Percentiles rank a stretch among this genome's conserved stretches.
Evolutionary conservation across 2,329 filamentous ascomycete species (phyloP).

Genomic region (Phoma sp.): DNA sequence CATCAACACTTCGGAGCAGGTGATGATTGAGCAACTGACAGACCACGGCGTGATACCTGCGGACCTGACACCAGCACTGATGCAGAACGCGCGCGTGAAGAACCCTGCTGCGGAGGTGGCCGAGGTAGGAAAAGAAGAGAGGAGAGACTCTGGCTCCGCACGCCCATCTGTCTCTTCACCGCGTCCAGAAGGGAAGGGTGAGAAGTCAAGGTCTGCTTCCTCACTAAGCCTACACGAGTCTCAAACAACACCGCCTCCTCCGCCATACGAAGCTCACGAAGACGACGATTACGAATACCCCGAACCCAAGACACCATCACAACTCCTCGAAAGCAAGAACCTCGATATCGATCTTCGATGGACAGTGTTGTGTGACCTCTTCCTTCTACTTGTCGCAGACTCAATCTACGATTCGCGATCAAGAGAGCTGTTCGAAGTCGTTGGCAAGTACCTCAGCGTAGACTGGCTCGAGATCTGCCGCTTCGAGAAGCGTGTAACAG

Average conservation of each 20-base stretch:
- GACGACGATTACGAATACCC: slow-evolving; percentile 75
- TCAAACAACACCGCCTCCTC: slow-evolving; percentile 59
- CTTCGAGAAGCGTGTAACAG: slow-evolving; percentile 96
- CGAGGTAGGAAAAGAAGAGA: slow-evolving; percentile 20
- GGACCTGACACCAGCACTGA: slow-evolving; percentile 84
- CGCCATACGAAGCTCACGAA: slow-evolving; percentile 66
- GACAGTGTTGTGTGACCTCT: slow-evolving; percentile 96
- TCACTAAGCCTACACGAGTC: slow-evolving; percentile 41
- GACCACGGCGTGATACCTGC: slow-evolving; percentile 87
- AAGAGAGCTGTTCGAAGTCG: slow-evolving; percentile 80
- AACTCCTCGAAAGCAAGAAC: slow-evolving; percentile 80
- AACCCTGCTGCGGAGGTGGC: slow-evolving; percentile 79
- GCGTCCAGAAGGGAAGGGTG: slow-evolving; percentile 28
- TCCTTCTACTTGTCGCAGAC: slow-evolving; percentile 95
- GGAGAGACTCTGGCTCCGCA: slow-evolving; percentile 34
- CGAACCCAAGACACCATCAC: slow-evolving; percentile 80
- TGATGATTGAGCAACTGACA: slow-evolving; percentile 98
- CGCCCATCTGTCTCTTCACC: slow-evolving; percentile 45
- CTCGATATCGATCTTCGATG: slow-evolving; percentile 96
- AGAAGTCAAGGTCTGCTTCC: slow-evolving; percentile 43
- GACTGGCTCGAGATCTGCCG: slow-evolving; percentile 92
- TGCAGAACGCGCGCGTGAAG: slow-evolving; percentile 90
- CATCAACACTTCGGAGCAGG: slow-evolving; percentile 85
- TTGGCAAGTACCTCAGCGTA: slow-evolving; percentile 81
- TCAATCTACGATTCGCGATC: slow-evolving; percentile 92